phyloP scores from a whole-genome alignment of 371 early-diverging fungal genomes.

The Mucor mucedo region DNA sequence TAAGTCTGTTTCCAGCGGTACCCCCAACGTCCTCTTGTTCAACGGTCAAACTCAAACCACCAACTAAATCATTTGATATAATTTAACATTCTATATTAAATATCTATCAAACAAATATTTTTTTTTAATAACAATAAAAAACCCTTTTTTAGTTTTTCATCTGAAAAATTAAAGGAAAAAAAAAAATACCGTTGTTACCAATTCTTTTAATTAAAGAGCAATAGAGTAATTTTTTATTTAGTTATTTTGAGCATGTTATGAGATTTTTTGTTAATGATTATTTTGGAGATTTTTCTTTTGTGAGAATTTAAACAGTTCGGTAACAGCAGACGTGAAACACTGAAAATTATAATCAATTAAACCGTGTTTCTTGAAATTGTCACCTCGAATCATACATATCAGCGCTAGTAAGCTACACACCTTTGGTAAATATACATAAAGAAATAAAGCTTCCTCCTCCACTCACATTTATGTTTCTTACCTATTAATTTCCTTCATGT shows the following conservation, averaged over 20 bases:
- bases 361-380: constrained; percentile 86
- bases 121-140: too few species aligned
- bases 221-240: too few species aligned
- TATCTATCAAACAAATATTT: too few species aligned
- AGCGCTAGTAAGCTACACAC: constrained; percentile 66
- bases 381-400: constrained; percentile 81
- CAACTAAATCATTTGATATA: background rate
- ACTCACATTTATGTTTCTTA: constrained; percentile 23
- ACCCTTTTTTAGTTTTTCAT: too few species aligned
- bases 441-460: too few species aligned
- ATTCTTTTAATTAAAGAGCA: too few species aligned
- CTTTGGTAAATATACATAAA: too few species aligned
- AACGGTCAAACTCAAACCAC: constrained; percentile 22
- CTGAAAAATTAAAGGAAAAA: too few species aligned
- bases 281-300: constrained; percentile 3
- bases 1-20: background rate
- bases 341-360: constrained; percentile 87
- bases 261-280: too few species aligned
- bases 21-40: constrained; percentile 22
- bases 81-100: too few species aligned
- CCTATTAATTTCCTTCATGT: constrained; percentile 80
- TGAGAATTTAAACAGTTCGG: constrained; percentile 44
- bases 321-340: constrained; percentile 70
- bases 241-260: too few species aligned
- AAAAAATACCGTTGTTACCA: too few species aligned